A percentile compares a stretch with the other conserved stretches of the same genome.
These are phyloP conservation scores for Podospora fimiseda DNA, from an alignment of 495 filamentous ascomycete genomes.

Conservation along the genomic window DNA sequence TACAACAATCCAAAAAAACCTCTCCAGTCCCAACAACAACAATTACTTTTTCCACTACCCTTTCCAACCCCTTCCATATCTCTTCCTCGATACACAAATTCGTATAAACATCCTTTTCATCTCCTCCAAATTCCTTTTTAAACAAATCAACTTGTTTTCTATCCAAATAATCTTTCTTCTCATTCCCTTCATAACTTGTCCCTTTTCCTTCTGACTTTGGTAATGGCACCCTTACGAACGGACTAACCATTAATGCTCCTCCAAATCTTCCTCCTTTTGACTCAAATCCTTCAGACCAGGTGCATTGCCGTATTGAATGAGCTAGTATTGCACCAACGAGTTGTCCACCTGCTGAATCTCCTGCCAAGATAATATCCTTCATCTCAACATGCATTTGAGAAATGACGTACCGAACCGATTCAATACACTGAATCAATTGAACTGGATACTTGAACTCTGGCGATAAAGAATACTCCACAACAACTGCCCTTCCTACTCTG, in stretches of 20 bases:
- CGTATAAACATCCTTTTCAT: constrained; percentile 15
- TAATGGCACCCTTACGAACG: constrained; percentile 2
- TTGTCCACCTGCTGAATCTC: constrained; percentile 14
- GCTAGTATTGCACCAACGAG: constrained; percentile 13
- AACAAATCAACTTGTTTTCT: constrained; percentile 5
- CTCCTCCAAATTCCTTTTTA: not conserved
- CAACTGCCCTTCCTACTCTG: not conserved
- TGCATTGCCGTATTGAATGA: too few species aligned
- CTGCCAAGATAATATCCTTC: constrained; percentile 9
- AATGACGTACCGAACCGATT: not conserved
- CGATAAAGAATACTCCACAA: constrained; percentile 17
- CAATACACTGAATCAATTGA: constrained; percentile 10
- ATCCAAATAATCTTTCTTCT: constrained; percentile 12
- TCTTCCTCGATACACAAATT: constrained; percentile 6
- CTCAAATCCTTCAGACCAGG: not conserved
- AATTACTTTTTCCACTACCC: constrained; percentile 12
- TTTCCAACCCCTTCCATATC: constrained; percentile 4
- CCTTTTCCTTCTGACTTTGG: not conserved
- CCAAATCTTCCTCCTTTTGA: not conserved
- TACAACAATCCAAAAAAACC: constrained; percentile 15
- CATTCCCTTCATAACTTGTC: constrained; percentile 1
- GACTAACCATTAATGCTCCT: constrained; percentile 12
- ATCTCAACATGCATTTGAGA: not conserved
- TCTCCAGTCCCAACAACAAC: constrained; percentile 15
- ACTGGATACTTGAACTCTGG: constrained; percentile 16